Evolutionary conservation across 257 asterid species (phyloP).

Genomic region (Jaltomata sinuosa): DNA sequence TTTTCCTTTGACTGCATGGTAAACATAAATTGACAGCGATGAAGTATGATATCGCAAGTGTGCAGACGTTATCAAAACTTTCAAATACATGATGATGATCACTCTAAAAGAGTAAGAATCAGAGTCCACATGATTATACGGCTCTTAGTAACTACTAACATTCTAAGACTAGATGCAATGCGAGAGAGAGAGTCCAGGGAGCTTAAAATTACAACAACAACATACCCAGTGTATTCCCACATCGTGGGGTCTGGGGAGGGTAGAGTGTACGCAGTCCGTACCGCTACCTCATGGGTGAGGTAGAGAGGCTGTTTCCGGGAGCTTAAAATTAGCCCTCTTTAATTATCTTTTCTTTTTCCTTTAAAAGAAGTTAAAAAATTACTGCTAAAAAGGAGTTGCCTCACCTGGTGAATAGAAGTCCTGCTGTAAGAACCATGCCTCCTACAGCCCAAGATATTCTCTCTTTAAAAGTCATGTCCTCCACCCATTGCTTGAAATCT

Average conservation of each 20-base stretch:
- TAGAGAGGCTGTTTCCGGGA: too few species aligned
- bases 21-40: not conserved
- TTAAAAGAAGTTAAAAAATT: not conserved
- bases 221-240: too few species aligned
- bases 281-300: too few species aligned
- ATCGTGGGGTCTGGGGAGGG: too few species aligned
- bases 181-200: not conserved
- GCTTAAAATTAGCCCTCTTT: not conserved
- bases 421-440: constrained; percentile 98
- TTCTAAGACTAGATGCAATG: not conserved
- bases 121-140: not conserved
- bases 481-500: constrained; percentile 59
- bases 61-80: not conserved
- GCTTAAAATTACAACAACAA: not conserved
- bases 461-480: constrained; percentile 47
- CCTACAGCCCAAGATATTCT: constrained; percentile 96
- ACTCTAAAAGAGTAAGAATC: not conserved
- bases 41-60: not conserved
- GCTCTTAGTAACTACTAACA: not conserved
- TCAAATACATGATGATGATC: not conserved
- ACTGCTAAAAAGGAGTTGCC: constrained; percentile 5
- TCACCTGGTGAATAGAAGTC: constrained; percentile 77
- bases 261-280: too few species aligned
- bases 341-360: not conserved
- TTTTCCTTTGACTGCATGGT: constrained; percentile 55